Conservation (phyloP, 2,329 filamentous ascomycete species). For the Beauveria asiatica region DNA sequence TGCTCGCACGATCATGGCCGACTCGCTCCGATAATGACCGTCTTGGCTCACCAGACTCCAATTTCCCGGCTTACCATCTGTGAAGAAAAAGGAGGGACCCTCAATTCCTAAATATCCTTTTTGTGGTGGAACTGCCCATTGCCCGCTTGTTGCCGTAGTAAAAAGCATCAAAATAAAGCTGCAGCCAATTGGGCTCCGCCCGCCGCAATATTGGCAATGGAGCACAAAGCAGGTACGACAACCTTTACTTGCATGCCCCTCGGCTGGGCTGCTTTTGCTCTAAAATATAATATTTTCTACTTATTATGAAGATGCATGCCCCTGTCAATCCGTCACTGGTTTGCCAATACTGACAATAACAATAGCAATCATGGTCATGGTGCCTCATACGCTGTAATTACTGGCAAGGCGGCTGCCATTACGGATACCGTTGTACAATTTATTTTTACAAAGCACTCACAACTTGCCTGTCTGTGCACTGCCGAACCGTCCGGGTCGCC, state of each 20-base stretch:
- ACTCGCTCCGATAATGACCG: neutral
- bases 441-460: too few species aligned
- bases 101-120: neutral
- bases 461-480: neutral
- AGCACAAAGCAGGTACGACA: slow-evolving; percentile 5
- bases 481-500: neutral
- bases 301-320: neutral
- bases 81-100: neutral
- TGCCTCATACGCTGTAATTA: neutral
- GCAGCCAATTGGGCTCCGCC: neutral
- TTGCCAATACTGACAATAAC: too few species aligned
- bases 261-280: neutral
- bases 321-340: neutral
- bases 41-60: neutral
- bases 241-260: neutral
- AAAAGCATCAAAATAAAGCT: neutral
- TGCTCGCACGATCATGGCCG: neutral
- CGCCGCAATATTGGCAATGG: slow-evolving; percentile 1
- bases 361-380: too few species aligned
- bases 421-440: too few species aligned
- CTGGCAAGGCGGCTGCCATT: neutral
- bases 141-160: slow-evolving; percentile 1
- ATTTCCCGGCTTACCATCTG: slow-evolving; percentile 2
- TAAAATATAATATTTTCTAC: too few species aligned
- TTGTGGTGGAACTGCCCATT: neutral